Evolutionary conservation across 2,329 filamentous ascomycete species (phyloP).

Genomic region (Lachnellula suecica): DNA sequence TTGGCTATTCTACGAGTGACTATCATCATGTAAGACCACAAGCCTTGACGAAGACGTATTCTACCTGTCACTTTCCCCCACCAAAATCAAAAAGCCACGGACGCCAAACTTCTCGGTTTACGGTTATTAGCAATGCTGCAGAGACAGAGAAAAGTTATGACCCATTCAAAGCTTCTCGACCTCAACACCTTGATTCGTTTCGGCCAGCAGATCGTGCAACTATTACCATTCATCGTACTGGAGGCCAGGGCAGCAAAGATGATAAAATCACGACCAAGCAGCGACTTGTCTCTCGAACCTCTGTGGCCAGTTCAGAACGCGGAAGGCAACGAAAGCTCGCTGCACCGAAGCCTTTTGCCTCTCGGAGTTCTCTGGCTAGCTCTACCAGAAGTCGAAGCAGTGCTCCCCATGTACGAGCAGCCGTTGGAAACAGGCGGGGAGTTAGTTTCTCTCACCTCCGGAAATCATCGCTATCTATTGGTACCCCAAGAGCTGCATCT

Average conservation of each 20-base stretch:
- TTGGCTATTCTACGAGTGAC: conserved; percentile 86
- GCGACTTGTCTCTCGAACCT: conserved; percentile 8
- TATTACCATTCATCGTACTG: conserved; percentile 28
- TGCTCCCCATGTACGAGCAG: conserved; percentile 37
- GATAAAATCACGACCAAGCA: not conserved
- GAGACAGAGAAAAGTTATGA: conserved; percentile 74
- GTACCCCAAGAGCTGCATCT: conserved; percentile 10
- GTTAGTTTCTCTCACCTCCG: conserved; percentile 62
- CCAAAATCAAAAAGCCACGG: conserved; percentile 46
- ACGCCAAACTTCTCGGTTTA: conserved; percentile 60
- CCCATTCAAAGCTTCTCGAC: conserved; percentile 66
- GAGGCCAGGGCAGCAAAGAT: not conserved
- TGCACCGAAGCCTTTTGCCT: conserved; percentile 35
- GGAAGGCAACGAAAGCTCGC: conserved; percentile 11
- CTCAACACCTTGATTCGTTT: conserved; percentile 40
- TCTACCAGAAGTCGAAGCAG: conserved; percentile 39
- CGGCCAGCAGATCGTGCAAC: conserved; percentile 41
- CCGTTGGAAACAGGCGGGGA: conserved; percentile 56
- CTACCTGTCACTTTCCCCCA: conserved; percentile 59
- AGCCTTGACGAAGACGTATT: conserved; percentile 58
- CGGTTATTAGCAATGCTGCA: conserved; percentile 58
- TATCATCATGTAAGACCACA: conserved; percentile 75
- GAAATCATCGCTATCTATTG: conserved; percentile 16
- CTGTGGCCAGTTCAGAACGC: conserved; percentile 11
- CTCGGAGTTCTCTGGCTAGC: conserved; percentile 47